Evolutionary conservation across 164 flowering plant genomes (phyloP).

Genomic region (Houttuynia cordata): DNA sequence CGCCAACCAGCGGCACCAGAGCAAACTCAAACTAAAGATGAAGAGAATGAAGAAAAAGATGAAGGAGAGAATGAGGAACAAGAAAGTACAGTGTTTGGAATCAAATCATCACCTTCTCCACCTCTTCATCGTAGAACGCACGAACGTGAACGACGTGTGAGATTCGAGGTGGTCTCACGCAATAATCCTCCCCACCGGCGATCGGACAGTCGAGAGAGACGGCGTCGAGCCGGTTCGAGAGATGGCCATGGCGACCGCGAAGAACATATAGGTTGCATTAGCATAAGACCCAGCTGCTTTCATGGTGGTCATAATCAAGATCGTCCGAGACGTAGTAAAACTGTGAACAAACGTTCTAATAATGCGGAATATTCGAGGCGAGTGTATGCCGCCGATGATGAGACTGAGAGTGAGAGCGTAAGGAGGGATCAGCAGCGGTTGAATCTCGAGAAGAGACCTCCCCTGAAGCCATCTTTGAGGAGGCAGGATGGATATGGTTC

Average conservation of each 20-base stretch:
- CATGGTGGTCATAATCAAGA: too few relatives aligned
- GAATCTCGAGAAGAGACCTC: background rate
- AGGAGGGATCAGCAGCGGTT: background rate
- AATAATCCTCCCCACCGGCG: too few relatives aligned
- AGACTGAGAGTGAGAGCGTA: background rate
- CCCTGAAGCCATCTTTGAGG: constrained; percentile 3
- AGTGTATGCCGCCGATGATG: background rate
- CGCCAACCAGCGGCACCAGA: background rate
- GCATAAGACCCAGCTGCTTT: too few relatives aligned
- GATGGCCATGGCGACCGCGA: background rate
- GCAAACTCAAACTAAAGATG: background rate
- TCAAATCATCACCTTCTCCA: background rate
- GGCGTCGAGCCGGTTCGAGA: background rate
- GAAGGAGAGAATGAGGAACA: background rate
- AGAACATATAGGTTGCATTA: background rate
- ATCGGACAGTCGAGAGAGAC: background rate
- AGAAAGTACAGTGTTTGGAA: background rate
- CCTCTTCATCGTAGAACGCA: background rate
- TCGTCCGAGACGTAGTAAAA: too few relatives aligned
- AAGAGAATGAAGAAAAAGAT: too few relatives aligned
- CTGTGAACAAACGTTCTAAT: too few relatives aligned
- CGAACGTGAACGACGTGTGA: background rate
- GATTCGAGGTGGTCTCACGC: too few relatives aligned
- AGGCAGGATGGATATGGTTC: background rate
- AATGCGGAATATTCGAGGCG: background rate